These are phyloP conservation scores for Thoreauomyces humboldtii DNA, from an alignment of 192 early-diverging fungal species.

Conservation along the genomic window DNA sequence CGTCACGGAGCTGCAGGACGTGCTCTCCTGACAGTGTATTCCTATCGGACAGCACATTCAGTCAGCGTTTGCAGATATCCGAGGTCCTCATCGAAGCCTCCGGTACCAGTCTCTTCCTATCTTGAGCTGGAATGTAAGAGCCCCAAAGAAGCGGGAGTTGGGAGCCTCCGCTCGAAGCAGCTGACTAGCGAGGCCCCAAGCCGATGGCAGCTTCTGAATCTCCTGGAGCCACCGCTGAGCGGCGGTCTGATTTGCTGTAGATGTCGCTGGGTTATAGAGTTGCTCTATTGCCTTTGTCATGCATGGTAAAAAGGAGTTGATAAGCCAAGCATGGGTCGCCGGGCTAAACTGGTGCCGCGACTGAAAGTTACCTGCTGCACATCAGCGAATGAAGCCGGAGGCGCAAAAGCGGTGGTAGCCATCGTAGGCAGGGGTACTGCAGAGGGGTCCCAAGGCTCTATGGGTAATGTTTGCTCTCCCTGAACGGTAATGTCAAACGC, in stretches of 20 bases:
- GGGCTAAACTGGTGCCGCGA: too few species aligned
- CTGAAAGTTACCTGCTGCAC: too few species aligned
- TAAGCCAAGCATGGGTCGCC: too few species aligned
- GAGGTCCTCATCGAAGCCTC: too few species aligned
- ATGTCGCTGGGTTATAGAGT: conserved; percentile 16
- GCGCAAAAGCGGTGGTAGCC: too few species aligned
- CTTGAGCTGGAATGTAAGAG: conserved; percentile 34
- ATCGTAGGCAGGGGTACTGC: too few species aligned
- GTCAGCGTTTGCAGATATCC: too few species aligned
- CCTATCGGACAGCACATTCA: conserved; percentile 9
- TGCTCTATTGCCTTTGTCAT: conserved; percentile 14
- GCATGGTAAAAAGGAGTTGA: too few species aligned
- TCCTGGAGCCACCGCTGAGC: conserved; percentile 34
- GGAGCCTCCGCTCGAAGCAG: conserved; percentile 11
- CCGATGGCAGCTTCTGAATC: conserved; percentile 20
- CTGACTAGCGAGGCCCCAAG: conserved; percentile 24
- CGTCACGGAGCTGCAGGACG: conserved; percentile 14
- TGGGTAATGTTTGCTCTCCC: too few species aligned
- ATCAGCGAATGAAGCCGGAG: too few species aligned
- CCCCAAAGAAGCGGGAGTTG: conserved; percentile 29
- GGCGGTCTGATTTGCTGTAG: background rate
- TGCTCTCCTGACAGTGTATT: conserved; percentile 6
- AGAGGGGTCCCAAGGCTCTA: too few species aligned
- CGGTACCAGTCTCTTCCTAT: conserved; percentile 31
- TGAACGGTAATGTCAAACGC: too few species aligned